Percentiles rank a stretch among this genome's conserved stretches.
Conservation (phyloP, 495 filamentous ascomycete species). For the Thermothielavioides terrestris region DNA sequence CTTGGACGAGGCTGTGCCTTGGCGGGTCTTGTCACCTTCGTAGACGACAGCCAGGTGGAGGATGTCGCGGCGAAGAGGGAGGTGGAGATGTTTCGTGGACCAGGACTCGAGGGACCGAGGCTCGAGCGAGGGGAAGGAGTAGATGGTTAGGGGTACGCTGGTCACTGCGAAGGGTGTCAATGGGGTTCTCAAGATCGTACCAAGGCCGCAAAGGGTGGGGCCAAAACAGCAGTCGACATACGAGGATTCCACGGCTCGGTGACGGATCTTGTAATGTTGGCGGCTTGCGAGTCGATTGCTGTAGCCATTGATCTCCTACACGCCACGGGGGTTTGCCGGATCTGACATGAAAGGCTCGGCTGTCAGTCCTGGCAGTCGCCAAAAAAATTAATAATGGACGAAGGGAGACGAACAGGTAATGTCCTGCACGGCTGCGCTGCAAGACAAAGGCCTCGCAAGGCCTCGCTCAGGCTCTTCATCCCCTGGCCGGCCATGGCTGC, state of each 20-base stretch:
- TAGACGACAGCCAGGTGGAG: constrained; percentile 87
- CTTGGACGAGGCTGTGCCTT: constrained; percentile 80
- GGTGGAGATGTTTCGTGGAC: constrained; percentile 67
- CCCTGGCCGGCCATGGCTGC: constrained; percentile 37
- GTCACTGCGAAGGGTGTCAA: constrained; percentile 29
- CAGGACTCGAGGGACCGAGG: constrained; percentile 71
- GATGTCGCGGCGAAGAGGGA: constrained; percentile 84
- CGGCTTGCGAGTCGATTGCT: constrained; percentile 40
- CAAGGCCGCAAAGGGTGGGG: not conserved
- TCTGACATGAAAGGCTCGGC: not conserved
- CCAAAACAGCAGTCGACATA: constrained; percentile 17
- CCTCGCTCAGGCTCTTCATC: constrained; percentile 39
- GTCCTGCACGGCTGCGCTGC: constrained; percentile 33
- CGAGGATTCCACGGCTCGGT: constrained; percentile 16
- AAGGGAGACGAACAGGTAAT: constrained; percentile 17
- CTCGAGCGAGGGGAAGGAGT: constrained; percentile 85
- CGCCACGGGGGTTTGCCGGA: constrained; percentile 8
- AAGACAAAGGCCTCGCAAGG: constrained; percentile 35
- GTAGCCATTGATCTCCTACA: constrained; percentile 68
- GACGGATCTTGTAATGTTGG: constrained; percentile 38
- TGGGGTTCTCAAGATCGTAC: not conserved
- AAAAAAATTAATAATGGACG: not conserved
- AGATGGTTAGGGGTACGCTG: constrained; percentile 69
- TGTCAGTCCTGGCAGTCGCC: not conserved
- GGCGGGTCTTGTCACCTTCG: constrained; percentile 82